Evolutionary conservation across 2,329 filamentous ascomycete genomes (phyloP).

Genomic region (Leptographium radiaticola): DNA sequence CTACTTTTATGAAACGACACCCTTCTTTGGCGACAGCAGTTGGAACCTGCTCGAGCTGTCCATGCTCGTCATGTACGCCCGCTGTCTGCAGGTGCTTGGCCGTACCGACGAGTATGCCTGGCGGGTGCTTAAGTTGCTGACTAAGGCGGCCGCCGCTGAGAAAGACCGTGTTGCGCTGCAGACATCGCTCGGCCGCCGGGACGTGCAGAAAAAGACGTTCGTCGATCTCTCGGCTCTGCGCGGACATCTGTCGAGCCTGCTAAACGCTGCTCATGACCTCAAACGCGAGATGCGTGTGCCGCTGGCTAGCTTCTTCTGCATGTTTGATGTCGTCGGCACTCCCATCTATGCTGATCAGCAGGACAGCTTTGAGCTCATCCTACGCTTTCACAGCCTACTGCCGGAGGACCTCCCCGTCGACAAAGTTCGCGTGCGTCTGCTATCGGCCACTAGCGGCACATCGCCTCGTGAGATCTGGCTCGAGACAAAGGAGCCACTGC

Average conservation of each 20-base stretch:
- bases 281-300: conserved; percentile 51
- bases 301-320: conserved; percentile 60
- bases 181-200: conserved; percentile 19
- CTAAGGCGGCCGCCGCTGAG: conserved; percentile 48
- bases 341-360: conserved; percentile 56
- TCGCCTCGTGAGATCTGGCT: conserved; percentile 40
- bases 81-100: conserved; percentile 65
- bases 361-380: conserved; percentile 61
- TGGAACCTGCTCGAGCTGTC: conserved; percentile 73
- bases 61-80: conserved; percentile 75
- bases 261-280: conserved; percentile 30
- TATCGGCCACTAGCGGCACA: conserved; percentile 33
- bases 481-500: conserved; percentile 20
- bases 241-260: conserved; percentile 34
- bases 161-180: conserved; percentile 24
- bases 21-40: conserved; percentile 62
- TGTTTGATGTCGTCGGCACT: conserved; percentile 52
- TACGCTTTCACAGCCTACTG: conserved; percentile 60
- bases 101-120: conserved; percentile 68
- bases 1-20: conserved; percentile 67
- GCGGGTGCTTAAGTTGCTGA: conserved; percentile 60
- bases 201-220: background rate
- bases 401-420: conserved; percentile 57
- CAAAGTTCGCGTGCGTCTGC: conserved; percentile 49
- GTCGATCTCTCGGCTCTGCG: conserved; percentile 27